Conservation (phyloP, 257 asterid genomes). For the Solanum corneliomulleri region DNA sequence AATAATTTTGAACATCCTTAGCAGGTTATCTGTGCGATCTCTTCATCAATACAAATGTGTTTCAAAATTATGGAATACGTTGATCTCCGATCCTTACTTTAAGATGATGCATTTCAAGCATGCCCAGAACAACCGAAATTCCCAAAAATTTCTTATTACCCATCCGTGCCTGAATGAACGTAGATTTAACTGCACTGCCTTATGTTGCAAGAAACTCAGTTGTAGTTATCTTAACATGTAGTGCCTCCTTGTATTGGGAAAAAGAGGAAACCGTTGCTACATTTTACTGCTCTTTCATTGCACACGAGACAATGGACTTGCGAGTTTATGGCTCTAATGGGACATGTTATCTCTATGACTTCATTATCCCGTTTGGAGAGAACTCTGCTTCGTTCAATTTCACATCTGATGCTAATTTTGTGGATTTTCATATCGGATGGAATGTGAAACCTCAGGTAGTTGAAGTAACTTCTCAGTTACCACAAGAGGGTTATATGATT, state of each 20-base stretch:
- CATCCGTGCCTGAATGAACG: background rate
- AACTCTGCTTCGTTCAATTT: slow-evolving; percentile 31
- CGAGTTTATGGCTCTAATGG: slow-evolving; percentile 42
- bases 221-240: slow-evolving; percentile 56
- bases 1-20: background rate
- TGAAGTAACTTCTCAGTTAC: slow-evolving; percentile 28
- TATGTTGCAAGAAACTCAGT: slow-evolving; percentile 28
- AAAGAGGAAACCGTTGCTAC: slow-evolving; percentile 45
- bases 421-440: slow-evolving; percentile 63
- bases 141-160: background rate
- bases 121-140: background rate
- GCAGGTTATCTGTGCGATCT: background rate
- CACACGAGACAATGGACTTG: slow-evolving; percentile 54
- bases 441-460: slow-evolving; percentile 43
- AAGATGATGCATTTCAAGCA: background rate
- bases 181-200: slow-evolving; percentile 29
- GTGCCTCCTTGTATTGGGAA: slow-evolving; percentile 56
- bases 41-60: background rate
- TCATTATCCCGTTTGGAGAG: slow-evolving; percentile 45
- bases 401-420: slow-evolving; percentile 48
- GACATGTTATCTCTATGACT: slow-evolving; percentile 37
- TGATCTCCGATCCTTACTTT: background rate
- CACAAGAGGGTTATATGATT: slow-evolving; percentile 64
- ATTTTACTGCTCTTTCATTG: slow-evolving; percentile 50
- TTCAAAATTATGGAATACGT: background rate